Evolutionary conservation across 73 alveolate species (phyloP), one percentile per base, ranked within the genome.

Genomic region (Uronychia setigera): DNA sequence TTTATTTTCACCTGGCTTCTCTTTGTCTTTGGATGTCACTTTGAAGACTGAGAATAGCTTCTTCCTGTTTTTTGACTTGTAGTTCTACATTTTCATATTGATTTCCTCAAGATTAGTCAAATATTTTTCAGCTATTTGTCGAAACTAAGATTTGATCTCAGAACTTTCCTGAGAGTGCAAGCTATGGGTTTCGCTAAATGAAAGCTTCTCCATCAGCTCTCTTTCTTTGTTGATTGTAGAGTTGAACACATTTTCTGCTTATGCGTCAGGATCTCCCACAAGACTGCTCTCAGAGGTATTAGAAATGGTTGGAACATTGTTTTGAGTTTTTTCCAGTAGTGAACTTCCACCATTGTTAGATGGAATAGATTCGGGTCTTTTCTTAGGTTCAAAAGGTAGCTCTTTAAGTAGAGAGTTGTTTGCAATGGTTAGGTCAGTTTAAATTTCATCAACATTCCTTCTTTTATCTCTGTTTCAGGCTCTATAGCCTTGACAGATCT

Each of bases 181-280:
- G 5, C 67, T 46, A 5, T n/a, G n/a, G n/a, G n/a, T n/a, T 11
- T 46, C 67, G 67, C 19, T 19, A 19, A 46, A 5, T 19, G n/a
- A 11, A 5, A 46, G 67, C 67, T 46, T 46, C 19, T 46, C n/a
- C 77, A 78, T 86, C 87, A 79, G 80, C 82, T 67, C 86, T 78
- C 29, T 79, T 67, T 59, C 92, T 27, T 77, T 32, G 58, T 76
- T 86, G 75, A 86, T 87, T 74, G 74, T 86, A 83, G 35, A 60
- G 80, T 60, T 78, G 75, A 60, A 86, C 76, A 1, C 92, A 83
- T 46, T 46, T 46, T 46, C 67, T 19, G 67, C 67, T 46, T 11
- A 46, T 46, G 67, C 67, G 19, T 46, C 67, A 11, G 67, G 67
- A 46, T 46, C 67, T 19, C 19, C 67, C n/a, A n/a, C n/a, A n/a